phyloP scores from a whole-genome alignment of 306 rosid genomes.

The Castanospermum australe region DNA sequence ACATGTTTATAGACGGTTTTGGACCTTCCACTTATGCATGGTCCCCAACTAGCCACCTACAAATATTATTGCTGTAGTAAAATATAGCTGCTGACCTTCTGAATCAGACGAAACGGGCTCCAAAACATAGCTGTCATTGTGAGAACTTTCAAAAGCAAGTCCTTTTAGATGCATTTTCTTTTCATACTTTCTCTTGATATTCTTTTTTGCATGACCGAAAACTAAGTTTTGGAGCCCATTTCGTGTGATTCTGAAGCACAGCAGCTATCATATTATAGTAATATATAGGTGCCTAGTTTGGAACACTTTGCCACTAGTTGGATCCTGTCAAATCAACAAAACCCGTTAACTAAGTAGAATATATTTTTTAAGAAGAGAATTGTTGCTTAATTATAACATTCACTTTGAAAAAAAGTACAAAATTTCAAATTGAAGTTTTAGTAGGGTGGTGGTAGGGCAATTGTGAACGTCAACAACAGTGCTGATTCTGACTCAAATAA shows the following conservation, averaged over 20 bases:
- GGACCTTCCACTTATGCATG: not conserved
- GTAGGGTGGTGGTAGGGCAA: not conserved
- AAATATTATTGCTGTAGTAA: not conserved
- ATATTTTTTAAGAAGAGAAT: not conserved
- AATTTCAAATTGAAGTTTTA: too few species aligned
- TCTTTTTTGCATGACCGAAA: not conserved
- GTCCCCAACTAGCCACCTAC: not conserved
- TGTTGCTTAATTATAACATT: not conserved
- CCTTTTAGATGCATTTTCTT: not conserved
- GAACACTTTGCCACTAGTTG: too few species aligned
- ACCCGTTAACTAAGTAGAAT: too few species aligned
- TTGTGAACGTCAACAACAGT: not conserved
- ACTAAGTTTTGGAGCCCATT: too few species aligned
- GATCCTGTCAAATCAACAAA: too few species aligned
- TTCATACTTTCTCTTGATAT: not conserved
- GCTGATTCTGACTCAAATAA: not conserved
- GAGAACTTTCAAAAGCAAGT: not conserved
- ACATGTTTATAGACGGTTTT: not conserved
- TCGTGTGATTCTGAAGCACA: too few species aligned
- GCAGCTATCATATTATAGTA: too few species aligned
- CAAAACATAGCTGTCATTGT: slow-evolving; percentile 23
- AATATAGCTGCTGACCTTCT: not conserved
- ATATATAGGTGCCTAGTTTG: too few species aligned
- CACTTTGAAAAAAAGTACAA: not conserved
- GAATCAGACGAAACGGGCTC: slow-evolving; percentile 22